Evolutionary conservation across 2,329 filamentous ascomycete genomes (phyloP).

Genomic region (Phaeosphaeria sp.): DNA sequence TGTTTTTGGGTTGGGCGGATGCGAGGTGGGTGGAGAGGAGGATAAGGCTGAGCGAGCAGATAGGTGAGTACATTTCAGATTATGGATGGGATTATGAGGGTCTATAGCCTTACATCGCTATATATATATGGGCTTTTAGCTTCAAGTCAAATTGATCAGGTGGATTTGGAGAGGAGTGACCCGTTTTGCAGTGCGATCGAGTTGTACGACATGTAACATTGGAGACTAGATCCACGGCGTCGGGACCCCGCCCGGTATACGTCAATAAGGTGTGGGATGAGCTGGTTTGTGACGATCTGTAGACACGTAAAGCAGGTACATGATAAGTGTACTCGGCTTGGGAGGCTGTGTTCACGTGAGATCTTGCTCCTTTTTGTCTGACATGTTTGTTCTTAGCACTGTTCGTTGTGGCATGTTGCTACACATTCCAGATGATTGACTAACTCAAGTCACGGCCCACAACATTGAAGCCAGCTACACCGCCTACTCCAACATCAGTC

Average conservation of each 20-base stretch:
- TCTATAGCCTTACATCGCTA: not conserved
- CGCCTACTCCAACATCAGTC: no score
- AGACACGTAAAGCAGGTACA: no score
- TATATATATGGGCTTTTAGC: not conserved
- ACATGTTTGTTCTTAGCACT: no score
- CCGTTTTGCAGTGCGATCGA: not conserved
- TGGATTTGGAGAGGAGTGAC: not conserved
- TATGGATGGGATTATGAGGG: not conserved
- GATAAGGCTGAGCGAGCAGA: not conserved
- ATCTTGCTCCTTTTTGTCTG: no score
- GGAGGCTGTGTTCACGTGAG: no score
- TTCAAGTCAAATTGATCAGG: not conserved
- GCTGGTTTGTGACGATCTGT: no score
- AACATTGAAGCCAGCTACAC: no score
- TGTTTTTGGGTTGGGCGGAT: slow-evolving; percentile 10
- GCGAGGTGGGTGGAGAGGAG: not conserved
- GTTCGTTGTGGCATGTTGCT: no score
- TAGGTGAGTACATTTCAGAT: not conserved
- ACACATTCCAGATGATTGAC: no score
- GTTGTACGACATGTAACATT: not conserved
- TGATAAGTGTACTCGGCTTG: no score
- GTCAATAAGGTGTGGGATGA: not conserved
- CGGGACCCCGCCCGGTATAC: not conserved
- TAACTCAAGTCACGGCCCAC: no score
- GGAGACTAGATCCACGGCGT: not conserved